Evolutionary conservation across 1,284 basidiomycete genomes (phyloP), one percentile per base, ranked within the genome.

Genomic region (Melampsora americana): DNA sequence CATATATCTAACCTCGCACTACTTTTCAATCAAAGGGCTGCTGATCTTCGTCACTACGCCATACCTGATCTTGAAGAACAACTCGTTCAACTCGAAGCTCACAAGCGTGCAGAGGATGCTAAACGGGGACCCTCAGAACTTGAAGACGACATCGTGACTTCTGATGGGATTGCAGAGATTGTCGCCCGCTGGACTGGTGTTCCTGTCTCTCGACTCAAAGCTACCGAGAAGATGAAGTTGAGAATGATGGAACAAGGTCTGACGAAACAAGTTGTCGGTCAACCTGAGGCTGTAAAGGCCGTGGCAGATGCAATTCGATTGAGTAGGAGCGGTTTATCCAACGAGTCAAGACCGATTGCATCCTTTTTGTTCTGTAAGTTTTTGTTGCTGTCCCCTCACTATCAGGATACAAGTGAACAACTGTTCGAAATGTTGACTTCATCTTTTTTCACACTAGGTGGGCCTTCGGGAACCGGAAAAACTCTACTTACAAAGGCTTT

Each of bases 11-110:
- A 53, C 46, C 66, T 59, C 62, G 68, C 23, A 9, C 39, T 42
- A 42, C 11, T 28, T 80, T 53, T 56, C 39, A 23, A 14, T 50
- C 35, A 56, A 23, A 73, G 72, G 23, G 72, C 82, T 5, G 93
- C 93, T 69, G 95, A 98, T 82, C 85, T 98, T 78, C 89, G 90
- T 72, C 96, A 94, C 84, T 93, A 92, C 81, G 94, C 94, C 14
- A 88, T 99, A 59, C 95, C 96, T 16, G 92, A 98, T 80, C 86
- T 95, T n/a, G 89, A 93, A 82, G 83, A 85, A 72, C 89, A 89
- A 66, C 87, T 97, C 77, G 83, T 83, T 72, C 80, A 83, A 77
- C 83, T 88, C 46, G 86, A 87, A 80, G 80, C 80, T 12, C 82
- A 83, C 53, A 86, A 86, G 80, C 84, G 85, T 77, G 83, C 82